These are phyloP conservation scores for Phytophthora citricola DNA, from an alignment of 352 stramenopile species.

Conservation along the genomic window DNA sequence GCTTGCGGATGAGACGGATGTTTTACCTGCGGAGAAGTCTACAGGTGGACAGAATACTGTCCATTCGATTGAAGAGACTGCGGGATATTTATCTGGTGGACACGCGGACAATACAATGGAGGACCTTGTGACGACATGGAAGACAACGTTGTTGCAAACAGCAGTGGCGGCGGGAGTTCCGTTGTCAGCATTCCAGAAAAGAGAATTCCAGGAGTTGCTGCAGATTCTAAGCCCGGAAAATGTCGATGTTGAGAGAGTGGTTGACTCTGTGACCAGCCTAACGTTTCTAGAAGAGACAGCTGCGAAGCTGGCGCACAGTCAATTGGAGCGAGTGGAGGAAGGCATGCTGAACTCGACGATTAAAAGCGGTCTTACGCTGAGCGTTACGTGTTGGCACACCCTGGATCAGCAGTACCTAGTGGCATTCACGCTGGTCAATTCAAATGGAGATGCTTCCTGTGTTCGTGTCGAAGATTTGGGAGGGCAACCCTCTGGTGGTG, in stretches of 20 bases:
- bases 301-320: constrained; percentile 41
- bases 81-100: constrained; percentile 18
- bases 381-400: constrained; percentile 72
- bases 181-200: constrained; percentile 46
- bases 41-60: constrained; percentile 17
- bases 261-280: constrained; percentile 37
- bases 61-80: constrained; percentile 1
- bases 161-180: constrained; percentile 48
- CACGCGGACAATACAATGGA: constrained; percentile 21
- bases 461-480: constrained; percentile 67
- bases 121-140: constrained; percentile 26
- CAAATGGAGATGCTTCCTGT: constrained; percentile 77
- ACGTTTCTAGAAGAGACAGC: constrained; percentile 52
- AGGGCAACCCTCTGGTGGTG: constrained; percentile 30
- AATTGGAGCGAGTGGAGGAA: constrained; percentile 84
- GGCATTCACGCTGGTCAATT: constrained; percentile 80
- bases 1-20: constrained; percentile 7
- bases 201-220: constrained; percentile 56
- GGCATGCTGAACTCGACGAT: constrained; percentile 84
- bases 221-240: constrained; percentile 26
- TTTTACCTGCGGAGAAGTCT: neutral
- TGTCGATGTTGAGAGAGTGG: constrained; percentile 3
- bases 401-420: constrained; percentile 73
- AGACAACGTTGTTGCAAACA: constrained; percentile 36
- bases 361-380: constrained; percentile 82